Evolutionary conservation across 2,329 filamentous ascomycete species (phyloP).

Genomic region (Aspergillus chevalieri): DNA sequence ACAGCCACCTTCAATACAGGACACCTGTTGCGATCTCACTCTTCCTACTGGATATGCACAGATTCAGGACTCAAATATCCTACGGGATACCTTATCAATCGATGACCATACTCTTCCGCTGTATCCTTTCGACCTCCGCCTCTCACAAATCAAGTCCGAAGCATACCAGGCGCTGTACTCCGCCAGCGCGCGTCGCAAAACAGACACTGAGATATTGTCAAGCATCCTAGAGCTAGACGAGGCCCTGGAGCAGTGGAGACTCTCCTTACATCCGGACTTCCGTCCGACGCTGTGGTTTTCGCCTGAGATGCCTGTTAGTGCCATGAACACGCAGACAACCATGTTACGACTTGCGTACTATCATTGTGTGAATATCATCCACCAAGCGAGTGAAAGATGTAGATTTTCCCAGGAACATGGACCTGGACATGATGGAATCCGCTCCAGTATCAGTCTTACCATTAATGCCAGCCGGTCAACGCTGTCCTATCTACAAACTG

Average conservation of each 20-base stretch:
- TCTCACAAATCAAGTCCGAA: conserved; percentile 45
- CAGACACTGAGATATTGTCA: conserved; percentile 43
- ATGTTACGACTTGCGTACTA: conserved; percentile 47
- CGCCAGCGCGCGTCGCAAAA: conserved; percentile 35
- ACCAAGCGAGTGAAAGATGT: conserved; percentile 44
- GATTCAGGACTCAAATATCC: conserved; percentile 6
- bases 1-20: conserved; percentile 11
- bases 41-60: conserved; percentile 34
- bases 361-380: conserved; percentile 45
- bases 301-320: conserved; percentile 6
- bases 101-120: conserved; percentile 15
- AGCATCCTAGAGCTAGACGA: conserved; percentile 48
- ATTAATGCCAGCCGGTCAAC: background rate
- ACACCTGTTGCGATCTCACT: conserved; percentile 43
- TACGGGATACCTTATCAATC: background rate
- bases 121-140: conserved; percentile 39
- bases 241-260: conserved; percentile 47
- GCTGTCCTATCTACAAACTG: background rate
- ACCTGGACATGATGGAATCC: background rate
- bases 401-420: conserved; percentile 17
- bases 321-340: conserved; percentile 36
- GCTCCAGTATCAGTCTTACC: background rate
- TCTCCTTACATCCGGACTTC: conserved; percentile 34
- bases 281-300: conserved; percentile 39
- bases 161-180: conserved; percentile 43